Base-by-base conservation (phyloP, 306 rosid species). In the Fragaria nilgerrensis region DNA sequence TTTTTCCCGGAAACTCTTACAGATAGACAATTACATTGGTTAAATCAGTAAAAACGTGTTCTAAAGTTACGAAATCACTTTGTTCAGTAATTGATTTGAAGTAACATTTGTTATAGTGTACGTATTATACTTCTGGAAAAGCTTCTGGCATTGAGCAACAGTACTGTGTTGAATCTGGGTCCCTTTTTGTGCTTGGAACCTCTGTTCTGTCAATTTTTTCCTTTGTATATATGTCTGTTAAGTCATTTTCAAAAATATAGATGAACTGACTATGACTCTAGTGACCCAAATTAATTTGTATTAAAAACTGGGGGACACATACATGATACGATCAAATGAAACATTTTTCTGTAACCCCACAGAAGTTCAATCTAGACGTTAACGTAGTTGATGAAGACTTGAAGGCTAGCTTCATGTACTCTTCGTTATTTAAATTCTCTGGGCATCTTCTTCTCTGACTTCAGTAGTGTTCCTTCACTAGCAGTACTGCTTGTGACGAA, bases 161-260 rank as follows among this genome's bases (percentile, higher is more conserved):
- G 29, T 13, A 64, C 45, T 32, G 69, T 32, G 19, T 32, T 64
- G 44, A 64, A 64, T 34, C 45, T 64, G 27, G 70, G 48, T 37
- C 70, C 27, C 11, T 65, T 11, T 17, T 15, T 66, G 48, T 22
- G 22, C 7, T 19, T 66, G 27, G 48, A 37, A 66, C 70, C 48
- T 66, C 16, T 37, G 70, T 37, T 39, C 44, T 66, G 70, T 66
- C 70, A 66, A 37, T 37, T 66, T 20, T 66, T 25, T 66, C 4
- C 2, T 3, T 7, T 19, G 17, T 19, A 8, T 17, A 43, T 43
- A 41, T 41, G 27, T 66, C 70, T 19, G 70, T 39, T 20, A 20
- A 37, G 70, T 66, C 70, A 66, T 66, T 66, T 66, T 66, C 70
- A 20, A 43, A 43, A 66, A 66, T 39, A 34, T 9, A 17, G 70